phyloP scores from a whole-genome alignment of 768 basidiomycete species.

The Kwoniella dejecticola region DNA sequence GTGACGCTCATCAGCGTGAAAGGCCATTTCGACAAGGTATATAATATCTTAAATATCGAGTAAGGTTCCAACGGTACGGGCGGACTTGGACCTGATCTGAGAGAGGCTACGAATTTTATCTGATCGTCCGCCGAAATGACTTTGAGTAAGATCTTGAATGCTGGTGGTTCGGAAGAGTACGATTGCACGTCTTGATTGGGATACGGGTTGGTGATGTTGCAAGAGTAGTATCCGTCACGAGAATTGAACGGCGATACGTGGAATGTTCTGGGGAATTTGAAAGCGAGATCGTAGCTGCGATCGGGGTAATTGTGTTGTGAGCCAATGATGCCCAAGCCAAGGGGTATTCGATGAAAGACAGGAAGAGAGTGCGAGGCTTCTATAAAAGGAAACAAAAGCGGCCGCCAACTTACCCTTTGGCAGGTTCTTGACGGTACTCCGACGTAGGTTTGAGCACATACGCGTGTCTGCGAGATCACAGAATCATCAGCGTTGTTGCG shows the following conservation, averaged over 20 bases:
- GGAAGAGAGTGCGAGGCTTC: neutral
- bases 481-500: no score
- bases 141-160: conserved; percentile 35
- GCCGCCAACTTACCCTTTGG: conserved; percentile 13
- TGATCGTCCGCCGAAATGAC: conserved; percentile 52
- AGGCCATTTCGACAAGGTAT: conserved; percentile 59
- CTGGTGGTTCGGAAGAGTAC: conserved; percentile 25
- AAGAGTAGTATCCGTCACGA: conserved; percentile 66
- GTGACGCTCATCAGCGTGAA: conserved; percentile 63
- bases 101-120: conserved; percentile 63
- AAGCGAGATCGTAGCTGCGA: conserved; percentile 63
- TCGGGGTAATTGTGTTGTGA: no score
- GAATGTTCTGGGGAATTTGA: conserved; percentile 69
- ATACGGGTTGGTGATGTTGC: conserved; percentile 62
- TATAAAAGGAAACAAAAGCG: neutral
- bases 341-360: no score
- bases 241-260: conserved; percentile 80
- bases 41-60: conserved; percentile 39
- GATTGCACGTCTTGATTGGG: conserved; percentile 45
- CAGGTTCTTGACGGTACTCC: conserved; percentile 9
- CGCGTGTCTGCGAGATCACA: conserved; percentile 23
- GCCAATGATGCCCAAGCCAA: no score
- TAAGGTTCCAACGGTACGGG: conserved; percentile 41
- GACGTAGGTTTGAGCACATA: conserved; percentile 31
- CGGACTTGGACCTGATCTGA: conserved; percentile 60